Evolutionary conservation across 306 rosid species (phyloP).

Genomic region (Quercus rubra): DNA sequence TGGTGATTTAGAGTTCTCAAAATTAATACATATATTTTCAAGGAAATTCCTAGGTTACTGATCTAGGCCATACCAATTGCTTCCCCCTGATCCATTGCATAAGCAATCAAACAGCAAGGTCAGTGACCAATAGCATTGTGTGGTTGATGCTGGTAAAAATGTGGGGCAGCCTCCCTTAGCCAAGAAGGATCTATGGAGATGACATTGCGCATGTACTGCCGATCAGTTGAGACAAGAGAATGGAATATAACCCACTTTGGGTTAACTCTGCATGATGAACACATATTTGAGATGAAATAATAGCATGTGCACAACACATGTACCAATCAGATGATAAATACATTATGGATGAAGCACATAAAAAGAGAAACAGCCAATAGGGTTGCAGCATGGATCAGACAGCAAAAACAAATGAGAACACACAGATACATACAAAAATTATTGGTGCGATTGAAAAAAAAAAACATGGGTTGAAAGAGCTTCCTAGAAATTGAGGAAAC

Average conservation of each 20-base stretch:
- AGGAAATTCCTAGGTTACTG: neutral
- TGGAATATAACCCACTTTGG: constrained; percentile 88
- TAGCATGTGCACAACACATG: neutral
- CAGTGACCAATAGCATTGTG: constrained; percentile 41
- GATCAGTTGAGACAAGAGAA: constrained; percentile 80
- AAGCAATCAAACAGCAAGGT: neutral
- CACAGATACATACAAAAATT: neutral
- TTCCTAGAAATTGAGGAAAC: neutral
- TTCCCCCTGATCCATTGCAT: neutral
- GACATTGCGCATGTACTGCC: constrained; percentile 90
- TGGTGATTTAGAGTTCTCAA: neutral
- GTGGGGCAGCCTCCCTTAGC: constrained; percentile 83
- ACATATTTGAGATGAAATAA: neutral
- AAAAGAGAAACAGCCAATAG: neutral
- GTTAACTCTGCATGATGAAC: constrained; percentile 63
- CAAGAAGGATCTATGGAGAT: constrained; percentile 75
- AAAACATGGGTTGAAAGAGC: neutral
- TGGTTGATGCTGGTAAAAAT: constrained; percentile 67
- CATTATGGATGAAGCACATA: neutral
- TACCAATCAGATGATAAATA: neutral
- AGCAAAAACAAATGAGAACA: neutral
- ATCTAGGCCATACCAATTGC: too few relatives aligned
- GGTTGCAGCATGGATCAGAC: neutral
- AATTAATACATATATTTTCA: neutral
- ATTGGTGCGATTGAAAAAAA: neutral